Conservation (phyloP, 306 rosid genomes). For the Cajanus cajan region DNA sequence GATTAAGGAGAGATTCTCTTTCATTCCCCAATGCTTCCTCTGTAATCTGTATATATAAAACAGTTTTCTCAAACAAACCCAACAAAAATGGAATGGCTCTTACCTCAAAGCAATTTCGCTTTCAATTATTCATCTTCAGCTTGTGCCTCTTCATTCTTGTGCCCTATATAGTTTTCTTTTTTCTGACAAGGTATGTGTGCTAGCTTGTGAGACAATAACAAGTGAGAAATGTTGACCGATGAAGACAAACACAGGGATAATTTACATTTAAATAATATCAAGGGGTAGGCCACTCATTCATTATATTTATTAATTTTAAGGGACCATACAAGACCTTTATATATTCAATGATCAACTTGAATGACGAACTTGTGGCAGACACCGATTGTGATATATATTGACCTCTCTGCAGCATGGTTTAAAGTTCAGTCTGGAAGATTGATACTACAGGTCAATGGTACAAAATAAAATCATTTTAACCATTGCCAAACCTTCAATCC, state of each 20-base stretch:
- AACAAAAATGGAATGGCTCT: slow-evolving; percentile 19
- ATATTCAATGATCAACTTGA: slow-evolving; percentile 23
- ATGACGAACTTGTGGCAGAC: slow-evolving; percentile 5
- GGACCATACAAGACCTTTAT: slow-evolving; percentile 13
- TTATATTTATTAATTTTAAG: not conserved
- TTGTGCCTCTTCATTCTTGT: not conserved
- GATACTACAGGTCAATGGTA: not conserved
- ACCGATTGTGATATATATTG: slow-evolving; percentile 19
- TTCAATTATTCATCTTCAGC: slow-evolving; percentile 14
- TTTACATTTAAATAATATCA: not conserved
- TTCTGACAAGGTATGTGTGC: not conserved
- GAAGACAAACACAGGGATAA: not conserved
- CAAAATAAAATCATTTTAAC: not conserved
- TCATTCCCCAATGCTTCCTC: not conserved
- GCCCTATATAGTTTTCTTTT: not conserved
- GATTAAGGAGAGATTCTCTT: not conserved
- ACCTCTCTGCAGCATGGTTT: slow-evolving; percentile 21
- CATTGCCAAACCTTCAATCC: no score
- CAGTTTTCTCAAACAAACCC: not conserved
- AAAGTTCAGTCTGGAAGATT: not conserved
- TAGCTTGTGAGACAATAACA: not conserved
- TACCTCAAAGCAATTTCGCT: slow-evolving; percentile 11
- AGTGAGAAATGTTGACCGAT: not conserved
- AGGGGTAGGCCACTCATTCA: not conserved
- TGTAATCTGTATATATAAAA: not conserved